Conservation (phyloP, 306 rosid species). For the Myrica gale region DNA sequence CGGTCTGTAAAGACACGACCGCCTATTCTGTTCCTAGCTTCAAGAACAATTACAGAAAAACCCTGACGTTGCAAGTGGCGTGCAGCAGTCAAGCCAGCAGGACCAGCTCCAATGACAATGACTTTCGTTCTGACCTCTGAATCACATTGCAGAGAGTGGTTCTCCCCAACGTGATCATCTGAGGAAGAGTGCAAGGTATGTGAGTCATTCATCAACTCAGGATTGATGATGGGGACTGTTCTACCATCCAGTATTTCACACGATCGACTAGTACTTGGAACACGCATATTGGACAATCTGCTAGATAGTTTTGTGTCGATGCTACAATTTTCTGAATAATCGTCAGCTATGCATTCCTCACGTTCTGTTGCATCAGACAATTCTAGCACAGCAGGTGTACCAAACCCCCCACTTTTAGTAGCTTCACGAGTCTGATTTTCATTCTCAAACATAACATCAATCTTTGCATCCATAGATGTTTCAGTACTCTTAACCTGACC, state of each 20-base stretch:
- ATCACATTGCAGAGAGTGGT: conserved; percentile 38
- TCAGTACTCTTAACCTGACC: conserved; percentile 63
- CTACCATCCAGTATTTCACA: conserved; percentile 38
- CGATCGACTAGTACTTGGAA: conserved; percentile 39
- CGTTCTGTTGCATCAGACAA: conserved; percentile 34
- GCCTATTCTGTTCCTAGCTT: conserved; percentile 92
- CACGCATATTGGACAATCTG: conserved; percentile 32
- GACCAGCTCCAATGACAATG: conserved; percentile 95
- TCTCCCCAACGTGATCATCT: conserved; percentile 37
- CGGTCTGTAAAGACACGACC: conserved; percentile 94
- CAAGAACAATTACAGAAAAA: conserved; percentile 70
- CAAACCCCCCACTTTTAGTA: conserved; percentile 33
- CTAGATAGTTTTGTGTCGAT: conserved; percentile 29
- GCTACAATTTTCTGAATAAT: conserved; percentile 36
- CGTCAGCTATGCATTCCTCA: conserved; percentile 39
- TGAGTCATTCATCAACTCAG: conserved; percentile 42
- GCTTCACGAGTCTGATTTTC: conserved; percentile 40
- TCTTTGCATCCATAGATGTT: conserved; percentile 39
- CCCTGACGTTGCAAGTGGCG: conserved; percentile 97
- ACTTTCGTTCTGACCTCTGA: conserved; percentile 60
- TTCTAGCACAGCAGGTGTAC: conserved; percentile 25
- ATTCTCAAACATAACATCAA: conserved; percentile 29
- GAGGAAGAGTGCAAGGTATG: conserved; percentile 32
- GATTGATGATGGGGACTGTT: conserved; percentile 36
- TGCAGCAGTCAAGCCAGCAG: conserved; percentile 98